Conservation (phyloP, 176 grass and related monocot genomes). For the Chrysopogon serrulatus region DNA sequence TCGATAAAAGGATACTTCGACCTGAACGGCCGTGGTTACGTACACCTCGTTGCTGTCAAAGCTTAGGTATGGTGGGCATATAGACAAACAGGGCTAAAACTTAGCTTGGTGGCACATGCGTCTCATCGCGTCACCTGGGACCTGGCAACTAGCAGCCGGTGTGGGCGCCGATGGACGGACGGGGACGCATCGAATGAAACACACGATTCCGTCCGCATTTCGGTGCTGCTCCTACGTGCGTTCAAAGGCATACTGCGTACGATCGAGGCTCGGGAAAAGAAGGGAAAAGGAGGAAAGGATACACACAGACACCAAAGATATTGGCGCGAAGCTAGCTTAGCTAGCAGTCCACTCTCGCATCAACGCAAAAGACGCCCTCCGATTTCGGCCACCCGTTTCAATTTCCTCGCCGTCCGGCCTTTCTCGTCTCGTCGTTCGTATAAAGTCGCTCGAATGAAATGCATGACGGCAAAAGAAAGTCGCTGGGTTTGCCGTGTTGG, state of each 20-base stretch:
- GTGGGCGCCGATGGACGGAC: background rate
- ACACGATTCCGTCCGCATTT: slow-evolving; percentile 3
- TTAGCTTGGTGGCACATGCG: background rate
- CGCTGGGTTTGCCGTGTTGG: background rate
- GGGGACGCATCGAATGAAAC: background rate
- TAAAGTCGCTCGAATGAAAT: background rate
- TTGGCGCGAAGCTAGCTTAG: background rate
- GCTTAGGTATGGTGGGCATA: background rate
- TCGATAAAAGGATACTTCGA: no score
- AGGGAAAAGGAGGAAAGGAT: background rate
- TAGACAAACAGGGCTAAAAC: background rate
- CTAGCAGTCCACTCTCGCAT: background rate
- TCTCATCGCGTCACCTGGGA: background rate
- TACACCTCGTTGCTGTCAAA: background rate
- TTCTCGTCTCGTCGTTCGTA: background rate
- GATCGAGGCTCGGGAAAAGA: background rate
- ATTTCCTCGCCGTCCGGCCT: no score
- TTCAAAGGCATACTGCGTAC: background rate
- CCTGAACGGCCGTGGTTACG: background rate
- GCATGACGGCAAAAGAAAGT: background rate
- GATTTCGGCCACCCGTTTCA: background rate
- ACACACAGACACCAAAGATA: background rate
- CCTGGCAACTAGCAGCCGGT: no score
- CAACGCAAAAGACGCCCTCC: background rate
- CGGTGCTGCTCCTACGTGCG: background rate